These are phyloP conservation scores for Stipa capillata DNA, from an alignment of 176 grass and related monocot genomes.

Conservation along the genomic window DNA sequence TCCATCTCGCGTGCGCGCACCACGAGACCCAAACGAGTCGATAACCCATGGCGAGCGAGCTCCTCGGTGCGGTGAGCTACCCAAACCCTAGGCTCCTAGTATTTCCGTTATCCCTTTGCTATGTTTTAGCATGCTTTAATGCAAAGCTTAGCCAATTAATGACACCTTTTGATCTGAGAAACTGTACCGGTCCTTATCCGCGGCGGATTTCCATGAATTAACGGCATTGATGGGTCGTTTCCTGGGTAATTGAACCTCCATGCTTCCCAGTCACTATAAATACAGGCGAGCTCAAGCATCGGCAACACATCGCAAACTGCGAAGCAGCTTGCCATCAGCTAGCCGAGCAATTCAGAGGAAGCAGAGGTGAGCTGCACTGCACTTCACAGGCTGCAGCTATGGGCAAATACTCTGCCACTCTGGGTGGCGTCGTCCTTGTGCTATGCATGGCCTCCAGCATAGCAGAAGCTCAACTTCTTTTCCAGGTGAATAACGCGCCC, in stretches of 20 bases:
- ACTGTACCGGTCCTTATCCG: too few relatives aligned
- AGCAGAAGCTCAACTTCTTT: background rate
- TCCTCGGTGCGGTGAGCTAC: too few relatives aligned
- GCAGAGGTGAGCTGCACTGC: background rate
- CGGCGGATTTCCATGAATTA: too few relatives aligned
- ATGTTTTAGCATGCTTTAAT: too few relatives aligned
- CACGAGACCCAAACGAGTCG: too few relatives aligned
- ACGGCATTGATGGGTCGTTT: background rate
- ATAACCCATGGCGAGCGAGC: too few relatives aligned
- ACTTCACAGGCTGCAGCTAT: background rate
- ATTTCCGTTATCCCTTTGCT: too few relatives aligned
- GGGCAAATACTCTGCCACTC: background rate
- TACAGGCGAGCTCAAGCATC: background rate
- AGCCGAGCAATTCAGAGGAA: background rate
- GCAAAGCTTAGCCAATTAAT: too few relatives aligned
- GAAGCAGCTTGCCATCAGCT: background rate
- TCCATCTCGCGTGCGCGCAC: too few relatives aligned
- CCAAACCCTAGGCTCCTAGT: too few relatives aligned
- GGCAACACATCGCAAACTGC: background rate
- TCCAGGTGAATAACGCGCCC: background rate
- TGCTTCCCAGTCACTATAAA: background rate
- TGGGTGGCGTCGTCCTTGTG: background rate
- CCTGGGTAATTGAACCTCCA: background rate
- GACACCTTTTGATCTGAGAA: too few relatives aligned
- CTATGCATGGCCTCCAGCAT: background rate